These are phyloP conservation scores for Trichopus zeylanicus DNA, from an alignment of 116 monocot species.

Conservation along the genomic window DNA sequence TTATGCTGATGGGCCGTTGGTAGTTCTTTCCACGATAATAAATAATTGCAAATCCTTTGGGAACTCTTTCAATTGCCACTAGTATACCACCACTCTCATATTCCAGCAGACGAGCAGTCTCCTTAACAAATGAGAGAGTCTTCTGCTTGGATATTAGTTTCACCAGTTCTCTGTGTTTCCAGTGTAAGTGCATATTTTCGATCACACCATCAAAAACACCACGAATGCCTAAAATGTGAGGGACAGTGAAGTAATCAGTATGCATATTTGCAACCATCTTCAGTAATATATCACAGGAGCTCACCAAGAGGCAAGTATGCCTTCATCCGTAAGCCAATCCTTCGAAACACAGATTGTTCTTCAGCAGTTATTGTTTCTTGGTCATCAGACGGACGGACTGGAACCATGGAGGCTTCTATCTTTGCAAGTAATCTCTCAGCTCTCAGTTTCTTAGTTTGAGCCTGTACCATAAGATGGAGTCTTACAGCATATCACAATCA, in stretches of 20 bases:
- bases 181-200: slow-evolving; percentile 99
- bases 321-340: slow-evolving; percentile 93
- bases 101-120: slow-evolving; percentile 80
- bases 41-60: slow-evolving; percentile 87
- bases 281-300: slow-evolving; percentile 14
- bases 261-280: neutral
- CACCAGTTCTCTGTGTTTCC: slow-evolving; percentile 98
- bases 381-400: slow-evolving; percentile 83
- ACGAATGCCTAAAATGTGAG: slow-evolving; percentile 59
- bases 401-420: slow-evolving; percentile 88
- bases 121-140: slow-evolving; percentile 86
- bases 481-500: neutral
- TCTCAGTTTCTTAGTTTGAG: slow-evolving; percentile 68
- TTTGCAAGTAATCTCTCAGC: slow-evolving; percentile 83
- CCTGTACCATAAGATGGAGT: slow-evolving; percentile 33
- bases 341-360: slow-evolving; percentile 87
- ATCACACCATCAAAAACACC: slow-evolving; percentile 99
- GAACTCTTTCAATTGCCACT: slow-evolving; percentile 85
- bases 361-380: slow-evolving; percentile 94
- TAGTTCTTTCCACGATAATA: slow-evolving; percentile 99
- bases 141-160: slow-evolving; percentile 96
- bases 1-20: slow-evolving; percentile 70
- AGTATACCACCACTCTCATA: slow-evolving; percentile 97
- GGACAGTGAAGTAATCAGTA: slow-evolving; percentile 10
- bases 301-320: slow-evolving; percentile 90